Evolutionary conservation across 2,329 filamentous ascomycete genomes (phyloP).

Genomic region (Alternaria consortialis): DNA sequence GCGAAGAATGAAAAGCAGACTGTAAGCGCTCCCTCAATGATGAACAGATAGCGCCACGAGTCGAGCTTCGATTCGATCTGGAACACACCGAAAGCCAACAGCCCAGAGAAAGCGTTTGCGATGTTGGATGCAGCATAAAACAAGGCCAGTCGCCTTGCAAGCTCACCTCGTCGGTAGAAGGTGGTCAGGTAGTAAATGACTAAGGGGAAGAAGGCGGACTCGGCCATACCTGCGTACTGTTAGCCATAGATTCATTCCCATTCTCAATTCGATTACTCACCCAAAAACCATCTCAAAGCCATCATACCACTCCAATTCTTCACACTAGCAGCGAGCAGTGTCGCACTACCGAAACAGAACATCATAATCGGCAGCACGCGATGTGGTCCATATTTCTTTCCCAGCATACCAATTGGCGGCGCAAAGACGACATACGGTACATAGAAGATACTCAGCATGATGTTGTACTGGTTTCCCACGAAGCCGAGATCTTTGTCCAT

Average conservation of each 20-base stretch:
- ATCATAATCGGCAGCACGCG: slow-evolving; percentile 73
- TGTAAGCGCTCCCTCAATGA: slow-evolving; percentile 67
- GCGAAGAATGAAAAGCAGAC: slow-evolving; percentile 70
- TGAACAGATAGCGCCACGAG: slow-evolving; percentile 72
- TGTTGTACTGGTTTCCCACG: slow-evolving; percentile 71
- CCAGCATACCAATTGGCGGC: slow-evolving; percentile 70
- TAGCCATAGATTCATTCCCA: not conserved
- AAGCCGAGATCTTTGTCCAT: slow-evolving; percentile 66
- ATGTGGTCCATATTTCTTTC: slow-evolving; percentile 72
- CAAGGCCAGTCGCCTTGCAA: slow-evolving; percentile 73
- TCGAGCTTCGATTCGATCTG: slow-evolving; percentile 63
- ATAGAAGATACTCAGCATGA: slow-evolving; percentile 74
- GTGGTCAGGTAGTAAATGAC: slow-evolving; percentile 69
- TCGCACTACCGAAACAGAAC: slow-evolving; percentile 72
- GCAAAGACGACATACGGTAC: slow-evolving; percentile 77
- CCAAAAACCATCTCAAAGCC: slow-evolving; percentile 73
- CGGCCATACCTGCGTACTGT: slow-evolving; percentile 60
- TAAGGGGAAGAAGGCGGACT: slow-evolving; percentile 74
- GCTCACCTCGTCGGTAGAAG: slow-evolving; percentile 76
- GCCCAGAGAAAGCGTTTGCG: slow-evolving; percentile 71
- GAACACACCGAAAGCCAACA: slow-evolving; percentile 69
- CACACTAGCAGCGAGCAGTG: slow-evolving; percentile 65
- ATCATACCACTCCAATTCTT: slow-evolving; percentile 72
- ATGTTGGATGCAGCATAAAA: slow-evolving; percentile 82
- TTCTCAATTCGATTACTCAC: slow-evolving; percentile 39